phyloP scores from a whole-genome alignment of 2,329 filamentous ascomycete species.

The Aspergillus costaricaensis region DNA sequence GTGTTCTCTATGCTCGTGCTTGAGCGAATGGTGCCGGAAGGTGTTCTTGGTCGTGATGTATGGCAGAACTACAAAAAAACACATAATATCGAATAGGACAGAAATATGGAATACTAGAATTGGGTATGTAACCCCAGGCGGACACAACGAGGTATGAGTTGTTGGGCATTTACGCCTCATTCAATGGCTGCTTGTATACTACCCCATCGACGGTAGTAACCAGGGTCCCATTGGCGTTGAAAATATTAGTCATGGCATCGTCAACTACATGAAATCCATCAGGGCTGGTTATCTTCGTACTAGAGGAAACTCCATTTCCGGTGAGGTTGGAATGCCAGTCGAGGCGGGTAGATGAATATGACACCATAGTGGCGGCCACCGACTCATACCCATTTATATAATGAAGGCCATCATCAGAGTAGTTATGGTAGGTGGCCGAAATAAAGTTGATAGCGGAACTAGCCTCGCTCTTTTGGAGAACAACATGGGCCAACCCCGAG shows the following conservation, averaged over 20 bases:
- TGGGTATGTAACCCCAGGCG: too few relatives aligned
- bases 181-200: slow-evolving; percentile 42
- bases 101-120: too few relatives aligned
- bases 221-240: slow-evolving; percentile 46
- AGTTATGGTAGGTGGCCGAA: slow-evolving; percentile 40
- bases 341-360: slow-evolving; percentile 27
- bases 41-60: too few relatives aligned
- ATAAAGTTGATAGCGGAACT: slow-evolving; percentile 27
- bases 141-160: too few relatives aligned
- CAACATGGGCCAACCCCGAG: slow-evolving; percentile 16
- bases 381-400: slow-evolving; percentile 40
- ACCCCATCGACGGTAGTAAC: slow-evolving; percentile 41
- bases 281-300: slow-evolving; percentile 43
- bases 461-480: slow-evolving; percentile 3
- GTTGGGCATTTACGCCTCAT: slow-evolving; percentile 29
- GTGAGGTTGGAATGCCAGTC: slow-evolving; percentile 46
- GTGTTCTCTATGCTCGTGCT: too few relatives aligned
- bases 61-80: too few relatives aligned
- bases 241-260: slow-evolving; percentile 43
- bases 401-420: slow-evolving; percentile 38
- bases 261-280: slow-evolving; percentile 45
- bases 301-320: slow-evolving; percentile 32
- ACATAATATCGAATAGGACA: too few relatives aligned
- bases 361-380: slow-evolving; percentile 26
- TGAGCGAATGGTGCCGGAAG: too few relatives aligned